Base-by-base conservation (phyloP, 768 basidiomycete species). In the Clavaria fumosa region DNA sequence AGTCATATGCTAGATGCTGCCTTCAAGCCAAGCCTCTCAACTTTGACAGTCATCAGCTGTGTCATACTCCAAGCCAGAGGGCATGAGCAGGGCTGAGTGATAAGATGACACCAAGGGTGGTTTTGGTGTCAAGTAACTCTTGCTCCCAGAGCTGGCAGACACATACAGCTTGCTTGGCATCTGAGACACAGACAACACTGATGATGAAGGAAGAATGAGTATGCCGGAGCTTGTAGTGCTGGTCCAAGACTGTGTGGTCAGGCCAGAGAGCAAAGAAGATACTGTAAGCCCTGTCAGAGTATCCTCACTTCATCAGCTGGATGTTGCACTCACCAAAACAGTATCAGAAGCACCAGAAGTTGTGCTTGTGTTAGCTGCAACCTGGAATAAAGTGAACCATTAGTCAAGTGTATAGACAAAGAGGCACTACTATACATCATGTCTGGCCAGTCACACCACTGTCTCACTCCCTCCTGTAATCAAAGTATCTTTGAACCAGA, bases 51-150 rank as follows among this genome's bases (percentile, higher is more conserved):
- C n/a, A n/a, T 46, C 45, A 7, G 45, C 42, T 7, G 42, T 46
- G 11, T 30, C 39, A 54, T 71, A 68, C 40, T 55, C 50, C n/a
- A 57, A 66, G 35, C 66, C 63, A 1, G 70, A 74, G 9, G 74
- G 74, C 43, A 75, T 75, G 3, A 67, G 69, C 1, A 72, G 72
- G 39, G 75, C 53, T 4, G 73, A 75, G 39, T 60, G 61, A 51
- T 69, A 73, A 0, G 73, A 75, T 4, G 62, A 57, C 7, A 55
- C 59, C 5, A 68, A 68, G 0, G 68, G 63, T 3, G 67, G 56
- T 12, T 47, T 48, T 4, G 56, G 57, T 1, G 59, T 55, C 34
- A 65, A 56, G 44, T 73, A 78, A 2, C 68, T 69, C 5, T 66
- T 67, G 41, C 67, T 72, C 9, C 62, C 70, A 15, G 62, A 64